These are phyloP conservation scores for Ascochyta clinopodiicola DNA, from an alignment of 2,329 filamentous ascomycete species.

Conservation along the genomic window DNA sequence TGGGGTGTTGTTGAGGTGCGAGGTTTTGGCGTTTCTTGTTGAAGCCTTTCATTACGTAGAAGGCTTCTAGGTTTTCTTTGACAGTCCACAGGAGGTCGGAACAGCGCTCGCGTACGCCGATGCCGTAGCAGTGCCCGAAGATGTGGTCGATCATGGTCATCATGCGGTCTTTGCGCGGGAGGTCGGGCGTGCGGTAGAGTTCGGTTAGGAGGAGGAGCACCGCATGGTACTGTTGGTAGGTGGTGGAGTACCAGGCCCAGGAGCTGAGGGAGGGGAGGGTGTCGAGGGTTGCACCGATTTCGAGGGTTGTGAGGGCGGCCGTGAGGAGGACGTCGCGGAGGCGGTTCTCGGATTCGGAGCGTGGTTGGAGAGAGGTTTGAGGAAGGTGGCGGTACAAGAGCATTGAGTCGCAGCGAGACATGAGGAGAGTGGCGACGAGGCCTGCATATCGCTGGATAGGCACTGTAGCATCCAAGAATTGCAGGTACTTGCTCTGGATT, in stretches of 20 bases:
- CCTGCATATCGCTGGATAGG: slow-evolving; percentile 49
- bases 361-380: slow-evolving; percentile 41
- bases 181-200: slow-evolving; percentile 46
- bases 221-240: slow-evolving; percentile 49
- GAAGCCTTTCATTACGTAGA: slow-evolving; percentile 49
- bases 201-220: slow-evolving; percentile 48
- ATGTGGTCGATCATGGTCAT: slow-evolving; percentile 50
- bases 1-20: slow-evolving; percentile 38
- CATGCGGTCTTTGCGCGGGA: slow-evolving; percentile 46
- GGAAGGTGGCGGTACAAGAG: slow-evolving; percentile 48
- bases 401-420: slow-evolving; percentile 50
- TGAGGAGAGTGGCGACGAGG: slow-evolving; percentile 46
- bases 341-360: slow-evolving; percentile 46
- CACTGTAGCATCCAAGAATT: slow-evolving; percentile 40
- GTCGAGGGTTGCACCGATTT: slow-evolving; percentile 49
- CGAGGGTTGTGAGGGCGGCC: slow-evolving; percentile 45
- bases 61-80: slow-evolving; percentile 49
- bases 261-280: slow-evolving; percentile 44
- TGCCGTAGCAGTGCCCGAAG: slow-evolving; percentile 49
- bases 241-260: slow-evolving; percentile 49
- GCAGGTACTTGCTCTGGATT: slow-evolving; percentile 44
- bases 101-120: slow-evolving; percentile 45
- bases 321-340: slow-evolving; percentile 47
- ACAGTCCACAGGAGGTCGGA: slow-evolving; percentile 46
- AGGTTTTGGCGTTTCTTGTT: slow-evolving; percentile 36